Conservation (phyloP, 371 early-diverging fungal genomes). For the Syncephalis fuscata region DNA sequence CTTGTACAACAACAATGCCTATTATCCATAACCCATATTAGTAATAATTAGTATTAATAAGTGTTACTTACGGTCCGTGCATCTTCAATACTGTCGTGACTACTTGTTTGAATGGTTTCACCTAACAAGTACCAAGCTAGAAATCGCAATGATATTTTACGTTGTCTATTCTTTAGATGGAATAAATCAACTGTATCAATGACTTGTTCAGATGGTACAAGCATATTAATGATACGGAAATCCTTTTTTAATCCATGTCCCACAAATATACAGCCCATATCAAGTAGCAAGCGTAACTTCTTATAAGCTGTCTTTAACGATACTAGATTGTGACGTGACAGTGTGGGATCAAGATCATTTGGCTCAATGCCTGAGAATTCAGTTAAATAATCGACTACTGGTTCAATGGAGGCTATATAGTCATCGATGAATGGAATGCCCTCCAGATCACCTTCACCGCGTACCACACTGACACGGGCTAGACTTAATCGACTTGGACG, state of each 20-base stretch:
- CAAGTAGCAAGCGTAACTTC: constrained; percentile 71
- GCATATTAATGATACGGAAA: constrained; percentile 82
- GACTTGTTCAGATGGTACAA: constrained; percentile 70
- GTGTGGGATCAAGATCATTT: constrained; percentile 59
- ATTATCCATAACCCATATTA: constrained; percentile 1
- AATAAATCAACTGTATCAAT: constrained; percentile 86
- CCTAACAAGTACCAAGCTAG: constrained; percentile 82
- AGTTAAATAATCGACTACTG: constrained; percentile 78
- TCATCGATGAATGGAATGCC: constrained; percentile 88
- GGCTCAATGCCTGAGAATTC: constrained; percentile 83
- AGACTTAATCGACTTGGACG: constrained; percentile 66
- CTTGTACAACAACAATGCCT: constrained; percentile 69
- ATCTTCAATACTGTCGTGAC: constrained; percentile 90
- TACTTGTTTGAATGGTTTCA: constrained; percentile 66
- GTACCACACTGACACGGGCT: constrained; percentile 79
- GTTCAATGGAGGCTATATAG: constrained; percentile 68
- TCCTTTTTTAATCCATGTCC: constrained; percentile 91
- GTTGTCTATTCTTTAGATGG: constrained; percentile 57
- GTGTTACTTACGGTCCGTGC: constrained; percentile 46
- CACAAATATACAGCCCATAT: constrained; percentile 77
- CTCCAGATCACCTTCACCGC: constrained; percentile 52
- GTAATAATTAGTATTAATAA: neutral
- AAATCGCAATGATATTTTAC: constrained; percentile 76
- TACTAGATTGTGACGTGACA: constrained; percentile 60
- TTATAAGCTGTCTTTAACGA: constrained; percentile 78